These are phyloP conservation scores for Pichia manshurica DNA, from an alignment of 805 yeast species.

Conservation along the genomic window DNA sequence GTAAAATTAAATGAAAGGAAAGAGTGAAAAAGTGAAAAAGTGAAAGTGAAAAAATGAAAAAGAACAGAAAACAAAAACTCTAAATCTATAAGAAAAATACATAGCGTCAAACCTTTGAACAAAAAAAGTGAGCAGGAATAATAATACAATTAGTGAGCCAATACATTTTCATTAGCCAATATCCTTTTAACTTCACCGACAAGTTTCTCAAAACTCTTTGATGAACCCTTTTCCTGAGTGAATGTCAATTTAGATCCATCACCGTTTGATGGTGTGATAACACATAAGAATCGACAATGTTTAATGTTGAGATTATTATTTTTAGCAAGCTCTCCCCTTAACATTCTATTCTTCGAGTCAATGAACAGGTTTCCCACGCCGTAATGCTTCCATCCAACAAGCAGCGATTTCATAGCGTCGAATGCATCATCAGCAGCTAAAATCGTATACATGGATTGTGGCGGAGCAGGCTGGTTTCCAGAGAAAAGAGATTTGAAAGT, in stretches of 20 bases:
- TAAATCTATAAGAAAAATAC: background rate
- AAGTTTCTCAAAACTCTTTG: constrained; percentile 53
- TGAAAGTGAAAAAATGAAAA: background rate
- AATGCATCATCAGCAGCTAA: constrained; percentile 50
- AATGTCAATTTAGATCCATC: constrained; percentile 48
- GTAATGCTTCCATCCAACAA: constrained; percentile 64
- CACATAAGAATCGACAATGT: constrained; percentile 58
- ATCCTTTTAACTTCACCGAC: constrained; percentile 61
- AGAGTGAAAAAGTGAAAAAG: background rate
- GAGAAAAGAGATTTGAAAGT: constrained; percentile 40
- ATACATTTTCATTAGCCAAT: constrained; percentile 57
- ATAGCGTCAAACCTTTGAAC: background rate
- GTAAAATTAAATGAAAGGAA: too few species aligned
- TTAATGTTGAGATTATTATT: constrained; percentile 57
- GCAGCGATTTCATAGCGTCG: constrained; percentile 56
- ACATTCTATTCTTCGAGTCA: constrained; percentile 36
- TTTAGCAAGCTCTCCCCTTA: constrained; percentile 60
- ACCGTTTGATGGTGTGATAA: constrained; percentile 37
- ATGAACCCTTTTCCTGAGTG: constrained; percentile 60
- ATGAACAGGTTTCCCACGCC: constrained; percentile 55
- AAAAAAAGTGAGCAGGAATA: background rate
- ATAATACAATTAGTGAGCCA: constrained; percentile 24
- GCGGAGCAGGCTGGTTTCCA: constrained; percentile 14
- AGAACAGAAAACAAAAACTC: background rate
- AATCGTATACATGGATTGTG: constrained; percentile 30